Evolutionary conservation across 176 grass and related monocot species (phyloP).

Genomic region (Zea luxurians): DNA sequence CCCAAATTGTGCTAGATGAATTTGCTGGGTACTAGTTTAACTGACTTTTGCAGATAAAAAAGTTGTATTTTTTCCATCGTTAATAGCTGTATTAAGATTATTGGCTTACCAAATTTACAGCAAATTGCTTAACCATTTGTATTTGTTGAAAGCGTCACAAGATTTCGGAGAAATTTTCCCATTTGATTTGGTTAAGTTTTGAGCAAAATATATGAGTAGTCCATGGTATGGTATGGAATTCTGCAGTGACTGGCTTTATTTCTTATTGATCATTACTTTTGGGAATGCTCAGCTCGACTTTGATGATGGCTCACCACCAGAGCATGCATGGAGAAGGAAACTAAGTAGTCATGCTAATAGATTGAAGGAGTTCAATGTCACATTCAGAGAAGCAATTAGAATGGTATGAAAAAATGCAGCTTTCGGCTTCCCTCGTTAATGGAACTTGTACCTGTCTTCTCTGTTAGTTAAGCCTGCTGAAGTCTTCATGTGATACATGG

Average conservation of each 20-base stretch:
- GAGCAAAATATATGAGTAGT: neutral
- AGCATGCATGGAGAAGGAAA: conserved; percentile 87
- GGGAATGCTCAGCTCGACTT: conserved; percentile 74
- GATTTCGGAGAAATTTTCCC: neutral
- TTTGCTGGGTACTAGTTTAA: neutral
- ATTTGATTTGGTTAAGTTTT: conserved; percentile 22
- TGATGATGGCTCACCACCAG: conserved; percentile 81
- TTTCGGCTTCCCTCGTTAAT: conserved; percentile 16
- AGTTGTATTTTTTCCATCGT: neutral
- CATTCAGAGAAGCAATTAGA: conserved; percentile 83
- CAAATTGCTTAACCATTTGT: conserved; percentile 2
- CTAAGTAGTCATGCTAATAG: conserved; percentile 92
- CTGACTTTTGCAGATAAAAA: neutral
- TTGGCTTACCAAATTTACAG: conserved; percentile 7
- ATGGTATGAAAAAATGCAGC: conserved; percentile 59
- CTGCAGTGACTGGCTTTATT: conserved; percentile 12
- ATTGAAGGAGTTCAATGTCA: conserved; percentile 93
- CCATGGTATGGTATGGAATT: conserved; percentile 5
- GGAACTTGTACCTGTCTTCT: conserved; percentile 26
- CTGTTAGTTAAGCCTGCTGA: conserved; percentile 25
- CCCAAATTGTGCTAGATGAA: neutral
- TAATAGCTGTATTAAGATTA: neutral
- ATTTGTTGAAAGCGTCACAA: neutral
- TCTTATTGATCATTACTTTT: conserved; percentile 4
- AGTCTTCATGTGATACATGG: conserved; percentile 4